Base-by-base conservation (phyloP, 352 stramenopile genomes). In the Blastocystis sp. region DNA sequence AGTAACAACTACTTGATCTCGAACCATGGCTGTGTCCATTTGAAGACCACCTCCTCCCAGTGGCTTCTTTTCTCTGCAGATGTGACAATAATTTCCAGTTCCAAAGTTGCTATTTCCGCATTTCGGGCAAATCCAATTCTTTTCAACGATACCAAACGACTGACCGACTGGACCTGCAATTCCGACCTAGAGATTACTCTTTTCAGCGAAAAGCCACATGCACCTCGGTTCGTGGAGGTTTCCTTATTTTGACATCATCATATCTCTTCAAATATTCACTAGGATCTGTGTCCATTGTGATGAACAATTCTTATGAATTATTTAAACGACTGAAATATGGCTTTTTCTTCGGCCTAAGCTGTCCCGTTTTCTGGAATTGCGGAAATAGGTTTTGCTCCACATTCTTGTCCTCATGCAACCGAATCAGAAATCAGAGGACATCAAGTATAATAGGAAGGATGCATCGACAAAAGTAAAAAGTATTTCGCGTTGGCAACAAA, bases 51-150 rank as follows among this genome's bases (percentile, higher is more conserved):
- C 76, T 37, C 76, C 76, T 23, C 63, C 76, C 20, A 59, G 26
- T n/a, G 76, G 76, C 53, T 87, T 87, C 63, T 87, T 87, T n/a
- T 73, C 63, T 87, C 76, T 29, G 45, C 76, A 87, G 34, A 37
- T 73, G 76, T 76, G 63, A 87, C 76, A 87, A 26, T 37, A 70
- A 87, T 87, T 87, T 23, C 76, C 55, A 26, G 53, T 87, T 87
- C 45, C 59, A 43, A 70, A 87, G 63, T 87, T 87, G 59, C 63
- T 76, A 43, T 73, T 87, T 70, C 63, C 63, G n/a, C 76, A 87
- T 23, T 76, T 87, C 34, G 76, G 76, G 47, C 76, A 87, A n/a
- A 77, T 87, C 76, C 76, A 87, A 47, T 87, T 87, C 76, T 87
- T 87, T 47, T 87, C 76, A 11, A 87, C 63, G 20, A 87, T 53